Percentiles rank a stretch among this genome's conserved stretches.
Conservation (phyloP, 2,329 filamentous ascomycete species). For the Ophiocordyceps sinensis region DNA sequence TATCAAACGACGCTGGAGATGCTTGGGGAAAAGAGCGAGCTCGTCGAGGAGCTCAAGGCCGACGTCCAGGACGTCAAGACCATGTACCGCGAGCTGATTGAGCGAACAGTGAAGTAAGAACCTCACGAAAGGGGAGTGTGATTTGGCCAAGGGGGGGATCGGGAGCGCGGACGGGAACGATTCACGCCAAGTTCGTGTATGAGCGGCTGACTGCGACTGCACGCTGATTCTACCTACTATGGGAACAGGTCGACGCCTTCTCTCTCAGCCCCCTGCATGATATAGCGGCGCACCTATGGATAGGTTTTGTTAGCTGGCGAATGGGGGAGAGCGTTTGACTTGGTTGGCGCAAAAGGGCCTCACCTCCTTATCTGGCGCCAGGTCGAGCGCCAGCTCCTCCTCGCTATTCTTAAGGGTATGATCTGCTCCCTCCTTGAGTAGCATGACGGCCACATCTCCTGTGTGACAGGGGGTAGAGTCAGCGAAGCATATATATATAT, state of each 20-base stretch:
- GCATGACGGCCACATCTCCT: slow-evolving; percentile 67
- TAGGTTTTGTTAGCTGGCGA: slow-evolving; percentile 1
- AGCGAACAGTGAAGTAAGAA: slow-evolving; percentile 56
- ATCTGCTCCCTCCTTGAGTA: slow-evolving; percentile 78
- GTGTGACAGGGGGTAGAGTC: not conserved
- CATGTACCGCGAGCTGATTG: slow-evolving; percentile 88
- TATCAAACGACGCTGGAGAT: slow-evolving; percentile 90
- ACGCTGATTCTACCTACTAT: not conserved
- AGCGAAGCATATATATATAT: too few species aligned
- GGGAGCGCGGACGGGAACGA: not conserved
- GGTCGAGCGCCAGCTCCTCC: slow-evolving; percentile 58
- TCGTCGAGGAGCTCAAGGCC: slow-evolving; percentile 76
- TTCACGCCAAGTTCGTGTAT: not conserved
- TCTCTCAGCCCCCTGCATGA: slow-evolving; percentile 62
- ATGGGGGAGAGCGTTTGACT: not conserved
- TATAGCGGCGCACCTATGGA: slow-evolving; percentile 55
- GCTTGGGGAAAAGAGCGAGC: slow-evolving; percentile 92
- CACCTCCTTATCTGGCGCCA: slow-evolving; percentile 79
- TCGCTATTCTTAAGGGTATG: slow-evolving; percentile 60
- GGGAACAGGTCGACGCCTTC: slow-evolving; percentile 57
- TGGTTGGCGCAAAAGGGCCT: slow-evolving; percentile 10
- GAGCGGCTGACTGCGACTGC: not conserved
- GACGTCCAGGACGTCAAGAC: slow-evolving; percentile 90
- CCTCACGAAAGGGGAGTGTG: too few species aligned
- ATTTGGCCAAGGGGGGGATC: not conserved